Evolutionary conservation across 1,284 basidiomycete species (phyloP).

Genomic region (Ganoderma lingzhi): DNA sequence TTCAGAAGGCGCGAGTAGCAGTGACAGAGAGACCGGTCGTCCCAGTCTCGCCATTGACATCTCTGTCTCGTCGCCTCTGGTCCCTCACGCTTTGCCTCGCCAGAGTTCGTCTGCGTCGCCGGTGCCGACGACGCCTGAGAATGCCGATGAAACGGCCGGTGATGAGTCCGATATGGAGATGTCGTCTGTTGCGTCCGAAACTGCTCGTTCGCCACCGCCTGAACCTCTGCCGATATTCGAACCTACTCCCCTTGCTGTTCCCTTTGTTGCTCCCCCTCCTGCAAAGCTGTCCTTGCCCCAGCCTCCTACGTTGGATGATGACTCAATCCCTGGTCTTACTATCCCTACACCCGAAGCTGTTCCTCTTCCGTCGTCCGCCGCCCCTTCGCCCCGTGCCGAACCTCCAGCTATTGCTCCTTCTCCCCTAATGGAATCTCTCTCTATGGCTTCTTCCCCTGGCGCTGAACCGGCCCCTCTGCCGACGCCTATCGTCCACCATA

Average conservation of each 20-base stretch:
- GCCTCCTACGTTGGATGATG: slow-evolving; percentile 10
- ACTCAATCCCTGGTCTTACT: slow-evolving; percentile 14
- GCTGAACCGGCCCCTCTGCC: neutral
- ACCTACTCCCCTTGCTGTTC: neutral
- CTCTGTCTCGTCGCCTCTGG: slow-evolving; percentile 15
- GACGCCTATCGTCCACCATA: neutral
- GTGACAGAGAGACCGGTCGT: slow-evolving; percentile 11
- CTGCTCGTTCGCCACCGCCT: slow-evolving; percentile 4
- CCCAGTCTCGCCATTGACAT: slow-evolving; percentile 26
- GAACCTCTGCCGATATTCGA: neutral
- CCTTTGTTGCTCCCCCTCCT: neutral
- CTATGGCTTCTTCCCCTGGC: neutral
- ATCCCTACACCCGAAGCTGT: neutral
- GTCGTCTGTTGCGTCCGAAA: slow-evolving; percentile 31
- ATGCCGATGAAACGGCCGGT: slow-evolving; percentile 17
- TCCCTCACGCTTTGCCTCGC: slow-evolving; percentile 16
- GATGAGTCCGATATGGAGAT: slow-evolving; percentile 38
- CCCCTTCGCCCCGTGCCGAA: neutral
- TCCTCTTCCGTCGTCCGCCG: neutral
- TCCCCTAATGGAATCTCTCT: neutral
- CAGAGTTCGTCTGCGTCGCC: slow-evolving; percentile 22
- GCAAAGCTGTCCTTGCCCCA: neutral
- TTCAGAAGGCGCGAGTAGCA: slow-evolving; percentile 11
- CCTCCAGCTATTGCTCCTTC: neutral
- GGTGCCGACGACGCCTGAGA: slow-evolving; percentile 26